Evolutionary conservation across 2,329 filamentous ascomycete genomes (phyloP).

Genomic region (Thielaviopsis euricoi): DNA sequence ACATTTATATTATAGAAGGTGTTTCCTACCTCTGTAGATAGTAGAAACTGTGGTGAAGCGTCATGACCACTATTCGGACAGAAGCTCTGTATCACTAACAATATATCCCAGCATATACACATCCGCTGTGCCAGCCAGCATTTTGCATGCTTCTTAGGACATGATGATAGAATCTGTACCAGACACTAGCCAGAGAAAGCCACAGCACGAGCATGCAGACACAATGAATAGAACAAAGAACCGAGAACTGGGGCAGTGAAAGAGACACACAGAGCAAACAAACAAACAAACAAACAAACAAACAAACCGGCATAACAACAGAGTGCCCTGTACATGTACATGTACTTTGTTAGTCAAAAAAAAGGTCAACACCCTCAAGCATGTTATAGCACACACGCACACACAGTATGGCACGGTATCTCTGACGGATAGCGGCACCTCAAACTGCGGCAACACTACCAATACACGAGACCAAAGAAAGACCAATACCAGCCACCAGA

Average conservation of each 20-base stretch:
- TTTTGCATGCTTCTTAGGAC: neutral
- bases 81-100: too few relatives aligned
- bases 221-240: neutral
- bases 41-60: neutral
- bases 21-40: neutral
- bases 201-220: neutral
- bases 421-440: neutral
- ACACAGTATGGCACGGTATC: neutral
- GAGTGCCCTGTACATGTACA: too few relatives aligned
- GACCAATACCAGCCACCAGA: neutral
- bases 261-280: too few relatives aligned
- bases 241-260: neutral
- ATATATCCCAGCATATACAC: neutral
- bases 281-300: too few relatives aligned
- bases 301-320: too few relatives aligned
- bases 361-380: too few relatives aligned
- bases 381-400: too few relatives aligned
- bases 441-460: neutral
- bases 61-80: too few relatives aligned
- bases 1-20: neutral
- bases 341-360: too few relatives aligned
- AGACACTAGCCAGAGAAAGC: neutral
- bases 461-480: neutral
- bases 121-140: neutral
- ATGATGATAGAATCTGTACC: neutral